Base-by-base conservation (phyloP, 371 early-diverging fungal species). In the Scutellospora calospora region DNA sequence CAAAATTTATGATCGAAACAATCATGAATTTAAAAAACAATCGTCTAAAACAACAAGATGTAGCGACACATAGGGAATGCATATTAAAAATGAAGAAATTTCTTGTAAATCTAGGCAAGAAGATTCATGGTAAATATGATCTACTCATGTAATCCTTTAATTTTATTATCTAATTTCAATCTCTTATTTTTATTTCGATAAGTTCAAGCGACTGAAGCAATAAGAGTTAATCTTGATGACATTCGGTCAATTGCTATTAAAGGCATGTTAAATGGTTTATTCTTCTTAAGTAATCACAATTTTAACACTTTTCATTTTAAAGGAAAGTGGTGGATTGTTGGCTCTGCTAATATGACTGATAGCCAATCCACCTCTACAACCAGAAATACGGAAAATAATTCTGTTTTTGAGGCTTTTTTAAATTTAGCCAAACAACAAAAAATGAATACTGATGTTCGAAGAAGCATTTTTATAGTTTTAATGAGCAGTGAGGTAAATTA, bases 371-470 rank as follows among this genome's bases (percentile, higher is more conserved):
- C 78, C 18, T 72, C 84, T 31, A 84, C 63, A 11, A 85, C 83
- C 51, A 72, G 29, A 82, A 82, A 86, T 75, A 84, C 88, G 82
- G 79, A 82, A 66, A 84, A 75, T 78, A 87, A 88, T 65, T 84
- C 88, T 6, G 78, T 90, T 45, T 87, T 88, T 45, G 91, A 92
- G 52, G 84, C 92, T 22, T 87, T 98, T 71, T 83, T 98, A 65
- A 86, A 89, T 74, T 86, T 97, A 31, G 98, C 98, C 25, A 87
- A 92, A 69, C 89, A 92, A 80, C 96, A 96, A 85, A 92, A 93
- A 71, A 97, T 99, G 98, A 97, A 97, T 88, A 98, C 99, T 14
- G 98, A 98, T 83, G 89, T 98, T 16, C 91, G 98, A 69, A 87
- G 96, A 81, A 94, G 93, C 78, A 93, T 99, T 72, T 99, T 99